These are phyloP conservation scores for Acanthamoeba rhysodes DNA, from an alignment of 208 protist species.

Conservation along the genomic window DNA sequence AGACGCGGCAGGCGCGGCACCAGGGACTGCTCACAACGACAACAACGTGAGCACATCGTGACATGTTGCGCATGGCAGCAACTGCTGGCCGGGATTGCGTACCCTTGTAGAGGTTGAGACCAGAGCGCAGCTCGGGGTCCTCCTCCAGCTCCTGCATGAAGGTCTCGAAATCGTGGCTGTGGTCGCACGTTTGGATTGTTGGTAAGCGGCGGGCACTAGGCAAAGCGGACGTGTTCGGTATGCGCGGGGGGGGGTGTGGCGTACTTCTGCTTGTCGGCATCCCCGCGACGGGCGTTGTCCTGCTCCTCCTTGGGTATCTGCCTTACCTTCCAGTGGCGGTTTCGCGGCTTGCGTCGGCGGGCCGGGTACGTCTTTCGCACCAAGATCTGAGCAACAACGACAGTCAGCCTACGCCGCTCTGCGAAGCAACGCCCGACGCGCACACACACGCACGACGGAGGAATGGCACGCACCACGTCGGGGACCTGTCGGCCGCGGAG, in stretches of 20 bases:
- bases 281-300: conserved; percentile 11
- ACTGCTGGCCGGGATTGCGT: neutral
- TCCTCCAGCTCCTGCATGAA: conserved; percentile 92
- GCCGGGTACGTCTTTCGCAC: conserved; percentile 87
- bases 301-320: conserved; percentile 77
- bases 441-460: neutral
- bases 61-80: neutral
- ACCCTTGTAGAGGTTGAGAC: conserved; percentile 90
- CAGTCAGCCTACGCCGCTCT: neutral
- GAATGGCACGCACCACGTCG: conserved; percentile 71
- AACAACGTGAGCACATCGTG: neutral
- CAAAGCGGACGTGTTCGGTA: too few species aligned
- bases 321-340: conserved; percentile 86
- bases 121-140: conserved; percentile 88
- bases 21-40: neutral
- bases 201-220: too few species aligned
- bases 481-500: conserved; percentile 75
- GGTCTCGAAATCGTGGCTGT: conserved; percentile 86
- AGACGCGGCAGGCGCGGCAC: neutral
- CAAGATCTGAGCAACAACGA: conserved; percentile 75
- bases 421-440: neutral
- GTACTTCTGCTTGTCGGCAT: conserved; percentile 23
- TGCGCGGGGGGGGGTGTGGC: conserved; percentile 80
- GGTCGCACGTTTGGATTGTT: too few species aligned
- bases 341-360: conserved; percentile 62